These are phyloP conservation scores for Russula olivacea DNA, from an alignment of 768 basidiomycete species.

Conservation along the genomic window DNA sequence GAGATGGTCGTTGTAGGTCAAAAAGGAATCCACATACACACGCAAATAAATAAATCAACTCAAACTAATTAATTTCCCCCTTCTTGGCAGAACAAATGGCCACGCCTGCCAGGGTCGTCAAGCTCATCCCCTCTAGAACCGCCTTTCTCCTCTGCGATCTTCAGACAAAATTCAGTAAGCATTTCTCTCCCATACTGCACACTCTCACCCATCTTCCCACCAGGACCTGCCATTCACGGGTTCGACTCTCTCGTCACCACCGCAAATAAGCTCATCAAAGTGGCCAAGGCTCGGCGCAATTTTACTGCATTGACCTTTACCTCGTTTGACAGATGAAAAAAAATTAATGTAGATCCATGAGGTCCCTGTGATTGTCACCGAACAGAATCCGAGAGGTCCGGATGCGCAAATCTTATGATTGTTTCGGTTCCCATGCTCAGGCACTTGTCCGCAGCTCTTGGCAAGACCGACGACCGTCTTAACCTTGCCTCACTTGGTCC, in stretches of 20 bases:
- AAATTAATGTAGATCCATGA: slow-evolving; percentile 44
- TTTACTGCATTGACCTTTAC: neutral
- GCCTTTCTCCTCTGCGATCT: slow-evolving; percentile 82
- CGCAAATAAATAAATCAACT: neutral
- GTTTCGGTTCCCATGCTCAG: slow-evolving; percentile 52
- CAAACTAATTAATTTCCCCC: neutral
- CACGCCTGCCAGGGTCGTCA: slow-evolving; percentile 26
- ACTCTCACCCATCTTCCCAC: neutral
- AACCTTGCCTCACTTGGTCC: slow-evolving; percentile 39
- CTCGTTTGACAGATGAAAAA: neutral
- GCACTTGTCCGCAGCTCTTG: slow-evolving; percentile 45
- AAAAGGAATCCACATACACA: neutral
- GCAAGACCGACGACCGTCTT: slow-evolving; percentile 22
- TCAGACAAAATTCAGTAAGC: slow-evolving; percentile 67
- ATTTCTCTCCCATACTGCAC: neutral
- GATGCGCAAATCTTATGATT: neutral
- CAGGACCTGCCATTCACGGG: slow-evolving; percentile 52
- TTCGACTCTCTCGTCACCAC: slow-evolving; percentile 68
- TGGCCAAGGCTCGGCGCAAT: slow-evolving; percentile 51
- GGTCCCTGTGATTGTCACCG: slow-evolving; percentile 73
- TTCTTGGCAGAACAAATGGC: slow-evolving; percentile 5
- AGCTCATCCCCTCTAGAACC: slow-evolving; percentile 37
- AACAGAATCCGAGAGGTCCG: slow-evolving; percentile 76
- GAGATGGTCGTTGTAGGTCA: slow-evolving; percentile 31
- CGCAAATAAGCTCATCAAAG: slow-evolving; percentile 67